These are phyloP conservation scores for Taphrina betulina DNA, from an alignment of 1,139 yeast species.

Conservation along the genomic window DNA sequence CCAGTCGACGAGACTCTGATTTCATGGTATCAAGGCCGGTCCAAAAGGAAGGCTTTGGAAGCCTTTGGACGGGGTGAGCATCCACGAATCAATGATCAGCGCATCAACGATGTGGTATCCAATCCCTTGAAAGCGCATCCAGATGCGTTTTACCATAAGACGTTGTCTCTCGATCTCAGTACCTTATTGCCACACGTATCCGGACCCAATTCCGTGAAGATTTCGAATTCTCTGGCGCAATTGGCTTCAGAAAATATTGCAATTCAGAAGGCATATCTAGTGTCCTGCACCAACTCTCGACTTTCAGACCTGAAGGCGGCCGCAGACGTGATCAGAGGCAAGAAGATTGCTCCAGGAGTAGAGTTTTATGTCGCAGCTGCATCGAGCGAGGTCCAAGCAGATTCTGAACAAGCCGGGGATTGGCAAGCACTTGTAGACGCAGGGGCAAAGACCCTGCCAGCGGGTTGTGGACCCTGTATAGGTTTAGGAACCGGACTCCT, in stretches of 20 bases:
- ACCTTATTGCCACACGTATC: conserved; percentile 87
- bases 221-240: conserved; percentile 73
- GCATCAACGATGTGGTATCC: conserved; percentile 51
- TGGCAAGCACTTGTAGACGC: conserved; percentile 89
- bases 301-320: conserved; percentile 92
- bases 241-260: conserved; percentile 69
- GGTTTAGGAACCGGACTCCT: conserved; percentile 93
- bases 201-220: conserved; percentile 96
- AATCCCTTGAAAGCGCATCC: conserved; percentile 54
- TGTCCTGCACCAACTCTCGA: conserved; percentile 96
- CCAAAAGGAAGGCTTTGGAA: conserved; percentile 65
- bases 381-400: conserved; percentile 84
- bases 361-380: conserved; percentile 98
- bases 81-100: conserved; percentile 69
- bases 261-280: conserved; percentile 90
- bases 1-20: conserved; percentile 82
- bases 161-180: conserved; percentile 73
- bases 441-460: conserved; percentile 92
- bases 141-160: conserved; percentile 85
- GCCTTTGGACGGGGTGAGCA: conserved; percentile 47
- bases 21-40: conserved; percentile 71
- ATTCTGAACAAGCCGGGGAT: conserved; percentile 85
- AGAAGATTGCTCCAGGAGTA: conserved; percentile 80
- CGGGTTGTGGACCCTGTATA: conserved; percentile 99
- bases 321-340: conserved; percentile 77